phyloP scores from a whole-genome alignment of 2,329 filamentous ascomycete genomes.

The Mycocentrospora acerina region DNA sequence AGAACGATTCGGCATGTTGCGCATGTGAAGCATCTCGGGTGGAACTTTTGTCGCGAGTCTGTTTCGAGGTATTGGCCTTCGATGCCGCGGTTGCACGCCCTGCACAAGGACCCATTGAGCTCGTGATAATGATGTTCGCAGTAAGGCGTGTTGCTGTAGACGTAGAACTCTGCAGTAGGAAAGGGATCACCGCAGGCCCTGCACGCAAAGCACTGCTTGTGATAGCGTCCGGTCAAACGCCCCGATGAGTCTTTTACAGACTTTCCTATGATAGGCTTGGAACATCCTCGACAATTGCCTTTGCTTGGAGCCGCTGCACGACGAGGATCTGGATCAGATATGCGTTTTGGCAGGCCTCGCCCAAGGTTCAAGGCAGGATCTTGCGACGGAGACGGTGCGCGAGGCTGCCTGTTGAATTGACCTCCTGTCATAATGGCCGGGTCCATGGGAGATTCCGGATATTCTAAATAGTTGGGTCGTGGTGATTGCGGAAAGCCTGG shows the following conservation, averaged over 20 bases:
- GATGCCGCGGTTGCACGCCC: constrained; percentile 77
- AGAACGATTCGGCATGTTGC: constrained; percentile 73
- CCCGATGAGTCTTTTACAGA: constrained; percentile 93
- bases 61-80: constrained; percentile 94
- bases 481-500: constrained; percentile 11
- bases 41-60: constrained; percentile 74
- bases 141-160: constrained; percentile 82
- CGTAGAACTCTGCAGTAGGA: constrained; percentile 87
- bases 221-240: constrained; percentile 86
- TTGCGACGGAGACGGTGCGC: constrained; percentile 10
- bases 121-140: constrained; percentile 92
- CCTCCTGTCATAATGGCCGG: constrained; percentile 42
- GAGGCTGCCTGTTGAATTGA: constrained; percentile 19
- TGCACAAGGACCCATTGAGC: constrained; percentile 84
- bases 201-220: constrained; percentile 94
- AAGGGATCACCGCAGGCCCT: constrained; percentile 80
- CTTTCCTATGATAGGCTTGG: constrained; percentile 77
- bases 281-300: constrained; percentile 82
- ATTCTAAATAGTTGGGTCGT: constrained; percentile 9
- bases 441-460: constrained; percentile 43
- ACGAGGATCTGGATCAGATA: constrained; percentile 16
- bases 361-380: constrained; percentile 17
- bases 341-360: constrained; percentile 14
- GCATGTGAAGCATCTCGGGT: constrained; percentile 84
- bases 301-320: constrained; percentile 53